Conservation (phyloP, 2,329 filamentous ascomycete genomes). For the Orbilia ellipsospora region DNA sequence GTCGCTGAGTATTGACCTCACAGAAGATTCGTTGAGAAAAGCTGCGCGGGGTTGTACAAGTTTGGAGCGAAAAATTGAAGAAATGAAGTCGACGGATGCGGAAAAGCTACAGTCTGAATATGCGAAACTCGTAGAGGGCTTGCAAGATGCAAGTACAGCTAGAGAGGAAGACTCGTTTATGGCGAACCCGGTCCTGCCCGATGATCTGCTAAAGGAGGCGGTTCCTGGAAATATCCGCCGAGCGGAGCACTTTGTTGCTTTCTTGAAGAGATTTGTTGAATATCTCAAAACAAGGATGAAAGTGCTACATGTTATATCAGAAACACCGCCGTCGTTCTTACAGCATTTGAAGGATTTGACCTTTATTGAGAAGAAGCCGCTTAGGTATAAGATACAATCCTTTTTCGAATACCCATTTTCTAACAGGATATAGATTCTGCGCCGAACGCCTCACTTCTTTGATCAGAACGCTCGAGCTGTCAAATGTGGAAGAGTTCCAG, state of each 20-base stretch:
- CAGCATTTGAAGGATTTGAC: slow-evolving; percentile 93
- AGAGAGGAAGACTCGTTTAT: slow-evolving; percentile 96
- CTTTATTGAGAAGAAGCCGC: slow-evolving; percentile 95
- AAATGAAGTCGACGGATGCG: slow-evolving; percentile 96
- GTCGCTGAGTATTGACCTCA: slow-evolving; percentile 94
- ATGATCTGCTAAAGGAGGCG: slow-evolving; percentile 93
- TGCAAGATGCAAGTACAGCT: slow-evolving; percentile 87
- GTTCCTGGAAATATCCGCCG: slow-evolving; percentile 95
- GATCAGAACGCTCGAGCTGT: slow-evolving; percentile 92
- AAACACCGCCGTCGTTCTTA: slow-evolving; percentile 93
- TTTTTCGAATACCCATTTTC: background rate
- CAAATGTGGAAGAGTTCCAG: slow-evolving; percentile 98
- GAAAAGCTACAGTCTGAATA: slow-evolving; percentile 96
- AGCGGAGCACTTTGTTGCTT: slow-evolving; percentile 95
- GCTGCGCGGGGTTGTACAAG: slow-evolving; percentile 91
- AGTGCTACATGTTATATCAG: slow-evolving; percentile 94
- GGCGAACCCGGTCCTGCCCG: slow-evolving; percentile 91
- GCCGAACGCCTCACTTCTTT: slow-evolving; percentile 93
- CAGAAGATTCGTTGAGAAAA: slow-evolving; percentile 90
- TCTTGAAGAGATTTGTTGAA: slow-evolving; percentile 95
- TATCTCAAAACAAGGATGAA: slow-evolving; percentile 99
- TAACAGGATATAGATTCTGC: slow-evolving; percentile 73
- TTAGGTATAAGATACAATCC: slow-evolving; percentile 66
- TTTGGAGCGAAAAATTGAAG: slow-evolving; percentile 86
- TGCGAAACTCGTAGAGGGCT: slow-evolving; percentile 89